Conservation (phyloP, 2,329 filamentous ascomycete genomes). For the Aspergillus persii region DNA sequence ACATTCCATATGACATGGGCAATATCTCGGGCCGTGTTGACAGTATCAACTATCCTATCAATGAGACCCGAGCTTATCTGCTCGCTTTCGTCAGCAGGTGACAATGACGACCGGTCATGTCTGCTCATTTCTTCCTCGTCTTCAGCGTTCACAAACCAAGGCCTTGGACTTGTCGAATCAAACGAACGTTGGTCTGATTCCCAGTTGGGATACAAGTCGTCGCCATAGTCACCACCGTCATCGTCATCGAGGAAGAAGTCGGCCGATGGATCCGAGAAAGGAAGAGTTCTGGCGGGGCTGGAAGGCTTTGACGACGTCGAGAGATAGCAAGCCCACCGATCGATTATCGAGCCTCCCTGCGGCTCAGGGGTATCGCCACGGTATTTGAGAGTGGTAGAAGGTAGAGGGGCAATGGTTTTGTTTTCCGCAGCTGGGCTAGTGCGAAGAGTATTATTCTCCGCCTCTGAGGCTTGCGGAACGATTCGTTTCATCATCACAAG, state of each 20-base stretch:
- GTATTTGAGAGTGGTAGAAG: conserved; percentile 84
- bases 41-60: conserved; percentile 76
- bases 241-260: conserved; percentile 64
- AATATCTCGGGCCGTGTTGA: conserved; percentile 64
- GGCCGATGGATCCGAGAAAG: conserved; percentile 65
- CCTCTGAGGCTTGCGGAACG: conserved; percentile 51
- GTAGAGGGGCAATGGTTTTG: conserved; percentile 84
- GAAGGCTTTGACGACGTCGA: conserved; percentile 60
- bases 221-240: conserved; percentile 58
- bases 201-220: conserved; percentile 48
- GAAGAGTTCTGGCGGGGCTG: conserved; percentile 72
- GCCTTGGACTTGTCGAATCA: conserved; percentile 13
- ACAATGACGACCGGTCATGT: conserved; percentile 81
- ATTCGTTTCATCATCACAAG: conserved; percentile 78
- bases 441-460: conserved; percentile 52
- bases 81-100: conserved; percentile 76
- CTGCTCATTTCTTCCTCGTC: conserved; percentile 57
- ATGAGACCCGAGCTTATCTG: conserved; percentile 63
- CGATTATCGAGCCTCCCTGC: conserved; percentile 30
- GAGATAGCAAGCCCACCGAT: conserved; percentile 42
- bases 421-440: conserved; percentile 62
- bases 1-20: conserved; percentile 67
- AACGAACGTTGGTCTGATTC: conserved; percentile 31
- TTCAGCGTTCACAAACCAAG: conserved; percentile 34
- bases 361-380: conserved; percentile 71